Percentiles rank a stretch among this genome's conserved stretches.
Evolutionary conservation across 768 basidiomycete species (phyloP).

Genomic region (Lyophyllum decastes): DNA sequence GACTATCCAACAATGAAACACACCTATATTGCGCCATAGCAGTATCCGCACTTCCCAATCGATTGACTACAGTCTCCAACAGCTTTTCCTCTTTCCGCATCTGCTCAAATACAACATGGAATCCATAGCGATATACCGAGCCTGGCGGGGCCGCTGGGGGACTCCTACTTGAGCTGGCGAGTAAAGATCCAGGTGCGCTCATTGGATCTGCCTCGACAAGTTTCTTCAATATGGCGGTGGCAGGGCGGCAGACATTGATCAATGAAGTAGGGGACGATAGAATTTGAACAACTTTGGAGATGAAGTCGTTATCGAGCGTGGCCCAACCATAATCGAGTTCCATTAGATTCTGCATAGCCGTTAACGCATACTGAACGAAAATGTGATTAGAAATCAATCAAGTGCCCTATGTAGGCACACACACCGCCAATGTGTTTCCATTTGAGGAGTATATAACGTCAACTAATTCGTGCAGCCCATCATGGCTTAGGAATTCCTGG

Average conservation of each 20-base stretch:
- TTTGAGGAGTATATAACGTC: conserved; percentile 63
- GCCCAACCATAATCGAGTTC: conserved; percentile 85
- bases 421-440: conserved; percentile 86
- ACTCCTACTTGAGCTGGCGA: conserved; percentile 61
- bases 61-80: conserved; percentile 79
- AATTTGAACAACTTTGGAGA: conserved; percentile 76
- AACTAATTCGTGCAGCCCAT: conserved; percentile 73
- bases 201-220: conserved; percentile 85
- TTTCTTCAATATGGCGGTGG: conserved; percentile 86
- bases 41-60: conserved; percentile 80
- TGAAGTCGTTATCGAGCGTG: conserved; percentile 69
- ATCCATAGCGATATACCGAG: conserved; percentile 85
- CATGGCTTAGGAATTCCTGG: conserved; percentile 70
- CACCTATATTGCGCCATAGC: conserved; percentile 85
- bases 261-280: conserved; percentile 73
- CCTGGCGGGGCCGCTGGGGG: conserved; percentile 57
- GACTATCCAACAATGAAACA: conserved; percentile 4
- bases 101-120: conserved; percentile 77
- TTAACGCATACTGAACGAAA: conserved; percentile 69
- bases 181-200: conserved; percentile 57
- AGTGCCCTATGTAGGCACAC: conserved; percentile 21
- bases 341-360: conserved; percentile 87
- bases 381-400: conserved; percentile 1
- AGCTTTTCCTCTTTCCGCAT: conserved; percentile 73
- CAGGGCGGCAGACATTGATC: conserved; percentile 91